phyloP scores from a whole-genome alignment of 2,329 filamentous ascomycete genomes.

The Cladosporium oxysporum region DNA sequence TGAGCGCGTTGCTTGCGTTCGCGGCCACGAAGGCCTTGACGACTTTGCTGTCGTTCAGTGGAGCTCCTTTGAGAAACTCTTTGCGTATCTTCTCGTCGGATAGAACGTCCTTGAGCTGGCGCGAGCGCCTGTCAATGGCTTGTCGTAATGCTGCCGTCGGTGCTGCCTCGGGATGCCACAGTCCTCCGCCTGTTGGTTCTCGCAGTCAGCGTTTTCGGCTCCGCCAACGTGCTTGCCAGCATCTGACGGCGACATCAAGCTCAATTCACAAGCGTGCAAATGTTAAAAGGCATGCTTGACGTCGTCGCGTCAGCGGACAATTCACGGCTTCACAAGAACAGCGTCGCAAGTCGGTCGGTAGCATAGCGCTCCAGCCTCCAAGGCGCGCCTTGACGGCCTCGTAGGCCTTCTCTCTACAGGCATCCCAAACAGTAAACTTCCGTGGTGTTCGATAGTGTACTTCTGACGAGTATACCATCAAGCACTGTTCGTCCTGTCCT shows the following conservation, averaged over 20 bases:
- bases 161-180: slow-evolving; percentile 74
- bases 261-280: not conserved
- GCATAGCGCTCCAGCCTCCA: not conserved
- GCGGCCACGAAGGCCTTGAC: slow-evolving; percentile 67
- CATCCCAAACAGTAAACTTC: not conserved
- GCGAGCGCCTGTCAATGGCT: slow-evolving; percentile 73
- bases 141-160: slow-evolving; percentile 68
- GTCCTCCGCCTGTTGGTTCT: slow-evolving; percentile 62
- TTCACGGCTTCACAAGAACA: not conserved
- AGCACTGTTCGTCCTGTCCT: not conserved
- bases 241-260: not conserved
- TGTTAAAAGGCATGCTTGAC: not conserved
- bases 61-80: slow-evolving; percentile 62
- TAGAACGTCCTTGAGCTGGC: slow-evolving; percentile 68
- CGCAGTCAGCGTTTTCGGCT: slow-evolving; percentile 15
- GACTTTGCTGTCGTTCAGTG: slow-evolving; percentile 59
- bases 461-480: not conserved
- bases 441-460: not conserved
- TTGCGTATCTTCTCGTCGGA: slow-evolving; percentile 61
- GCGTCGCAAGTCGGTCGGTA: not conserved
- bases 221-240: not conserved
- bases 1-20: slow-evolving; percentile 75
- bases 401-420: not conserved
- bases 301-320: not conserved
- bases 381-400: not conserved